Percentiles rank a stretch among this genome's conserved stretches.
Conservation (phyloP, 1,284 basidiomycete species). For the Cryptococcus deneoformans region DNA sequence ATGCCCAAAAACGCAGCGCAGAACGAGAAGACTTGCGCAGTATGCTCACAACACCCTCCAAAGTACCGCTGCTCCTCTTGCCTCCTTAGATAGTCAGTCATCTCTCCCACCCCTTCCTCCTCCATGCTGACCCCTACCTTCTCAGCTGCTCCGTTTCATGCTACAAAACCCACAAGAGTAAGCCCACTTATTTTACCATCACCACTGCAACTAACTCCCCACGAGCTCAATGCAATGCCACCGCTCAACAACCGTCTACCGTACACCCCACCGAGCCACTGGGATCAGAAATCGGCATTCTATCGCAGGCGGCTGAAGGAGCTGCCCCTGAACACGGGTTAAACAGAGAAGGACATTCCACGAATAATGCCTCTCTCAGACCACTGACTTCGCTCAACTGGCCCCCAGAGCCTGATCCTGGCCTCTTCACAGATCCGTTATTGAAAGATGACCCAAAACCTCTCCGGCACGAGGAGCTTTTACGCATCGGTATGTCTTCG, state of each 20-base stretch:
- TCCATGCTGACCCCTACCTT: neutral
- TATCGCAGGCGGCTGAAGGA: no score
- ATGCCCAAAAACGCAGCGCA: no score
- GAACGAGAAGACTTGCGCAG: conserved; percentile 18
- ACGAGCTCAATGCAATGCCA: no score
- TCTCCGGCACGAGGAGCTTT: conserved; percentile 38
- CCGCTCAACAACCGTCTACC: no score
- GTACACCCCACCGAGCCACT: no score
- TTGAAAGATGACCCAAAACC: conserved; percentile 47
- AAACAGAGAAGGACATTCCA: neutral
- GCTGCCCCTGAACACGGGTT: no score
- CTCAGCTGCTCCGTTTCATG: conserved; percentile 48
- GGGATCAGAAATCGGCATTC: no score
- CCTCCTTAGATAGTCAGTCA: conserved; percentile 41
- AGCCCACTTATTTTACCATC: neutral
- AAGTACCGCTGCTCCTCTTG: conserved; percentile 47
- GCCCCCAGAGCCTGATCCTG: conserved; percentile 45
- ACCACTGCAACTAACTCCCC: no score
- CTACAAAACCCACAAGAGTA: conserved; percentile 47
- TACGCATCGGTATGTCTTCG: conserved; percentile 41
- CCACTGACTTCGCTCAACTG: conserved; percentile 38
- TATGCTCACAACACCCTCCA: conserved; percentile 29
- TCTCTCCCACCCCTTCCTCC: neutral
- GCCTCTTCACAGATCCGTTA: conserved; percentile 43
- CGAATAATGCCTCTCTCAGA: conserved; percentile 4